These are phyloP conservation scores for Populus pruinosa DNA, from an alignment of 345 rosid genomes.

Conservation along the genomic window DNA sequence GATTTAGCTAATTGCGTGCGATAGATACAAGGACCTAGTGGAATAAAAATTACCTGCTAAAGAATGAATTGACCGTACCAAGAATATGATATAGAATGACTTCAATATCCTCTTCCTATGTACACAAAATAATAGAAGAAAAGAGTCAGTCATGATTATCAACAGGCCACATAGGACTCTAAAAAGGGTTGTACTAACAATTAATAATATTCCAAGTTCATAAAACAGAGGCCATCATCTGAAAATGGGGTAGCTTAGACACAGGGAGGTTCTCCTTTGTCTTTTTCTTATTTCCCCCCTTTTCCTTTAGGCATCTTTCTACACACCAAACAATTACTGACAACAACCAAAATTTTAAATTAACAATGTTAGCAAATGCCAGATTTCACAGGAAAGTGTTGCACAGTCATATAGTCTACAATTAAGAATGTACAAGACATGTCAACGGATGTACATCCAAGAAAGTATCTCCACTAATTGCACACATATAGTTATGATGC, in stretches of 20 bases:
- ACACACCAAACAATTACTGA: too few relatives aligned
- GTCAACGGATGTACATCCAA: not conserved
- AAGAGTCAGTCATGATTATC: not conserved
- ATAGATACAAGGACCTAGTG: not conserved
- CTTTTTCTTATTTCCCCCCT: not conserved
- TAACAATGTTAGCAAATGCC: too few relatives aligned
- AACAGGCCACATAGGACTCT: not conserved
- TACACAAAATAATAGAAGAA: not conserved
- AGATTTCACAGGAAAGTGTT: too few relatives aligned
- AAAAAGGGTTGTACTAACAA: not conserved
- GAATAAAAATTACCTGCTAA: constrained; percentile 44
- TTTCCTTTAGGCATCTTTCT: too few relatives aligned
- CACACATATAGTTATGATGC: not conserved
- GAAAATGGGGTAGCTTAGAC: not conserved
- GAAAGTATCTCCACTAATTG: not conserved
- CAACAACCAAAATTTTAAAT: too few relatives aligned
- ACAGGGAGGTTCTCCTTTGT: not conserved
- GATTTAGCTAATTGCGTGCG: not conserved
- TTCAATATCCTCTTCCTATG: constrained; percentile 76
- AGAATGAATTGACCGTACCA: constrained; percentile 63
- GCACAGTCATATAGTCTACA: too few relatives aligned
- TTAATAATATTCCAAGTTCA: not conserved
- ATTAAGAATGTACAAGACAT: too few relatives aligned
- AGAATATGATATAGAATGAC: constrained; percentile 62
- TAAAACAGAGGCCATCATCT: not conserved